Conservation (phyloP, 1,284 basidiomycete genomes). For the Kalmanozyma brasiliensis region DNA sequence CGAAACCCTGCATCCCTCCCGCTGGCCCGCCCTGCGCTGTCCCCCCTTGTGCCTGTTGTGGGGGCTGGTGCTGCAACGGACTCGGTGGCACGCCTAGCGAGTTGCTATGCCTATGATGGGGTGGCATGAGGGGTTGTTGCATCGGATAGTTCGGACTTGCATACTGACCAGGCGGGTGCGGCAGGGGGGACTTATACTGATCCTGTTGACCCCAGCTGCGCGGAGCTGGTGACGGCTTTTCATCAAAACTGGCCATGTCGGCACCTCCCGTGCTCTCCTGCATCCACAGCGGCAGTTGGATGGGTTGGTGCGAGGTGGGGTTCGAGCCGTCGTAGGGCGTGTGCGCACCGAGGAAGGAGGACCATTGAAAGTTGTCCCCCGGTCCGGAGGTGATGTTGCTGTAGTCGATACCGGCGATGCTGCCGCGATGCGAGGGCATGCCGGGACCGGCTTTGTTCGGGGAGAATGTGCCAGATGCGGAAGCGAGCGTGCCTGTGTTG, state of each 20-base stretch:
- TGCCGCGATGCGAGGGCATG: slow-evolving; percentile 27
- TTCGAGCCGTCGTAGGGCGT: slow-evolving; percentile 12
- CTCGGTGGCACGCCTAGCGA: slow-evolving; percentile 7
- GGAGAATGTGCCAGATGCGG: slow-evolving; percentile 7
- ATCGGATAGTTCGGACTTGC: slow-evolving; percentile 26
- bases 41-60: slow-evolving; percentile 4
- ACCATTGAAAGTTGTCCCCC: slow-evolving; percentile 16
- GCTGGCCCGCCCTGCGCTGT: slow-evolving; percentile 3
- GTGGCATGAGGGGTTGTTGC: not conserved
- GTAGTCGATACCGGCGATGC: slow-evolving; percentile 6
- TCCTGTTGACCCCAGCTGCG: slow-evolving; percentile 35
- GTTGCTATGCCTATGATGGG: slow-evolving; percentile 7
- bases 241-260: slow-evolving; percentile 6
- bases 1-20: not conserved
- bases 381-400: not conserved
- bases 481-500: slow-evolving; percentile 1
- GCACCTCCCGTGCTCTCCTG: slow-evolving; percentile 43
- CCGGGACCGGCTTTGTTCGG: slow-evolving; percentile 23
- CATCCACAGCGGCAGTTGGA: slow-evolving; percentile 52
- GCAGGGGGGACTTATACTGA: slow-evolving; percentile 40
- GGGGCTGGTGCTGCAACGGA: slow-evolving; percentile 1
- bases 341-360: slow-evolving; percentile 23
- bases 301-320: slow-evolving; percentile 12
- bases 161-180: slow-evolving; percentile 26
- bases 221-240: slow-evolving; percentile 7